Conservation (phyloP, 169 alveolate genomes). For the Eimeria acervulina region DNA sequence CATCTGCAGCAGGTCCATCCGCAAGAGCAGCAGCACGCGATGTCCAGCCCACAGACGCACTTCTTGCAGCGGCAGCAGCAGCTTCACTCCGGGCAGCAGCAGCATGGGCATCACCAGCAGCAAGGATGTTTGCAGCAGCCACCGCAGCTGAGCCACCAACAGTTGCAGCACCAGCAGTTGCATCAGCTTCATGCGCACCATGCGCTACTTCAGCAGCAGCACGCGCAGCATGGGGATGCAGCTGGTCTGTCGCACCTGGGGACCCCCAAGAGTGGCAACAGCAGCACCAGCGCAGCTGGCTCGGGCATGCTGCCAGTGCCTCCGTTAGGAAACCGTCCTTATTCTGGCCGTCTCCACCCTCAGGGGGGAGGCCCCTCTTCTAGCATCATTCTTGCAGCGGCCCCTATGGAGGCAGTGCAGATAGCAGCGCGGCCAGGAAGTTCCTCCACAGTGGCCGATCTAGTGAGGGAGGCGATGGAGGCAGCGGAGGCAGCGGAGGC, state of each 20-base stretch:
- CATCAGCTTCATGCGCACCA: conserved; percentile 56
- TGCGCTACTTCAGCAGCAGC: conserved; percentile 44
- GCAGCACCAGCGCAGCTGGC: conserved; percentile 44
- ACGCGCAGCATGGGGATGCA: conserved; percentile 31
- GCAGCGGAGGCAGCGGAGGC: conserved; percentile 71
- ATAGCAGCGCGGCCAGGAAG: conserved; percentile 70
- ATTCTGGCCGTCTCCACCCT: conserved; percentile 11
- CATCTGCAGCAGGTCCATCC: conserved; percentile 53
- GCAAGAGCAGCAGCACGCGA: conserved; percentile 31
- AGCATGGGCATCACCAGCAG: conserved; percentile 26
- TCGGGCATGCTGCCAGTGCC: conserved; percentile 51
- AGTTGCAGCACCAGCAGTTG: conserved; percentile 64
- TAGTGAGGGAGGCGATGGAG: conserved; percentile 71
- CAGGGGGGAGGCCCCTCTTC: neutral
- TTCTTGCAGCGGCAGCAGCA: conserved; percentile 61
- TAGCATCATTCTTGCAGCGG: conserved; percentile 46
- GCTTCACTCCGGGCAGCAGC: conserved; percentile 53
- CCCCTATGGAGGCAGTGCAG: conserved; percentile 69
- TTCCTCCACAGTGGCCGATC: conserved; percentile 58
- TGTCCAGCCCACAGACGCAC: conserved; percentile 52
- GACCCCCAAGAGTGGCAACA: conserved; percentile 12
- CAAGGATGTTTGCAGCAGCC: conserved; percentile 39
- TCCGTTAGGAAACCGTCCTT: neutral
- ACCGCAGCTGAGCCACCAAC: conserved; percentile 8
- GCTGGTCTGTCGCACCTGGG: conserved; percentile 19